Base-by-base conservation (phyloP, 1,139 yeast genomes). In the Candida albicans region DNA sequence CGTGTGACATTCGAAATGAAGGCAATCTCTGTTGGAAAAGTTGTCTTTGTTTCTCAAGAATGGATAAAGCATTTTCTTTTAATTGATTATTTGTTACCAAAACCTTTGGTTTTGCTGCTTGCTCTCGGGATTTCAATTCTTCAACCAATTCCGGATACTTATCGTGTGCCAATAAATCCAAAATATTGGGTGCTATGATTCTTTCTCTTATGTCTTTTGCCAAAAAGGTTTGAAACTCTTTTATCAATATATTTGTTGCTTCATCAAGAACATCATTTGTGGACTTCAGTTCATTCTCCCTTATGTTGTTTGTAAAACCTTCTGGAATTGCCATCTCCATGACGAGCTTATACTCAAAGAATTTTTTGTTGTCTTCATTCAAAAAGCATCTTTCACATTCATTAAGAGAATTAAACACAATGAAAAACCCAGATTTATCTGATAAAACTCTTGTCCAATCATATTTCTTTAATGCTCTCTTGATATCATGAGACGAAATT, bases 161-260 rank as follows among this genome's bases (percentile, higher is more conserved):
- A 3, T 77, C 79, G 37, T 81, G 84, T 47, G 78, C 76, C 50
- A 89, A 70, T 14, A 77, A 66, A 29, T 83, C 85, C 43, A 86
- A 71, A 13, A 89, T 77, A 1, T 76, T 73, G 0, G 95, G 91
- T 0, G 89, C 91, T 30, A 87, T 77, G 5, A 87, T 68, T 51
- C 90, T 78, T 55, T 84, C 93, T 54, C 88, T 73, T 30, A 89
- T 78, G 63, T 89, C 96, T 49, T 85, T 84, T 31, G 82, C 67
- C 41, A 89, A 63, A 42, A 84, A 81, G 5, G 72, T 67, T 50
- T 79, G 80, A 43, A 89, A 73, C 50, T 89, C 96, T 46, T 77
- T 78, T 30, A 82, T 61, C 35, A 89, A 67, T 49, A 77, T 67
- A 35, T 75, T 70, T 1, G 79, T 70, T 0, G 96, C 86, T 44